Evolutionary conservation across 495 filamentous ascomycete species (phyloP).

Genomic region (Aspergillus carlsbadensis): DNA sequence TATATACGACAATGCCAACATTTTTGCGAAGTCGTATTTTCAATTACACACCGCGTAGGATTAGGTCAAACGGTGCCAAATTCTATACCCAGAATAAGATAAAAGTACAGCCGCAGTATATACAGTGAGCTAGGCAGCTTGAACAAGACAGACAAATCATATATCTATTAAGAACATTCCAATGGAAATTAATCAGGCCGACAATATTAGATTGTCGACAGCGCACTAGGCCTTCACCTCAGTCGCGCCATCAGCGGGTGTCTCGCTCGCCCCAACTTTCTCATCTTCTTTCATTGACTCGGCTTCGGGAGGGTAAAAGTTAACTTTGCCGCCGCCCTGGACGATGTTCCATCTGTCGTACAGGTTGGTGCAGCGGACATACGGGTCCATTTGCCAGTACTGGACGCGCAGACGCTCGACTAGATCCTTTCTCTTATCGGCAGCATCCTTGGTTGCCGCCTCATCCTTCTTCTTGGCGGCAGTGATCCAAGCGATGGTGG

Average conservation of each 20-base stretch:
- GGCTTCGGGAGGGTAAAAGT: conserved; percentile 58
- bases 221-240: conserved; percentile 36
- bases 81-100: conserved; percentile 5
- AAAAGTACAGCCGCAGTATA: conserved; percentile 6
- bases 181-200: neutral
- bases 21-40: no score
- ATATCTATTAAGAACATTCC: conserved; percentile 1
- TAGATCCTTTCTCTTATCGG: conserved; percentile 58
- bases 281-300: conserved; percentile 17
- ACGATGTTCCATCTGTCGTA: conserved; percentile 78
- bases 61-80: neutral
- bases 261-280: conserved; percentile 14
- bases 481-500: conserved; percentile 68
- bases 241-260: conserved; percentile 19
- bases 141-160: neutral
- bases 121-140: neutral
- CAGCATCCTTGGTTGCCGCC: conserved; percentile 44
- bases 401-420: conserved; percentile 62
- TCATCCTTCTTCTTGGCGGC: conserved; percentile 47
- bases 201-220: neutral
- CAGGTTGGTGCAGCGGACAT: conserved; percentile 65
- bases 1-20: no score
- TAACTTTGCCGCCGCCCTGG: conserved; percentile 59
- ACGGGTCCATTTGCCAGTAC: conserved; percentile 84
- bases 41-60: no score